Conservation (phyloP, 1,284 basidiomycete genomes). For the Veloporphyrellus conicus region DNA sequence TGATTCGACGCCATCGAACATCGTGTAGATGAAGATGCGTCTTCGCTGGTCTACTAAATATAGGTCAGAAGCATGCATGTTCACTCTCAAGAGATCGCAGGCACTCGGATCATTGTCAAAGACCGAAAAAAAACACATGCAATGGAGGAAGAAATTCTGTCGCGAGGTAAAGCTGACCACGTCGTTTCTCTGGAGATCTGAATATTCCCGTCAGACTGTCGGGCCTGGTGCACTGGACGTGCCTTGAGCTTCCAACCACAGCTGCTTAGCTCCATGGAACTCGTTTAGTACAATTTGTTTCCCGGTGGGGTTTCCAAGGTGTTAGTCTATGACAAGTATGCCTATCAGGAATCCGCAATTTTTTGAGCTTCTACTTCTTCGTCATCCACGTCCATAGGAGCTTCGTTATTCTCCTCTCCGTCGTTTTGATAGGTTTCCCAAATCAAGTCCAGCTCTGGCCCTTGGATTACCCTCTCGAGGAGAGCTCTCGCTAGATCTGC, state of each 20-base stretch:
- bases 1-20: neutral
- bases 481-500: constrained; percentile 66
- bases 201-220: constrained; percentile 17
- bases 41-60: constrained; percentile 46
- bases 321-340: constrained; percentile 3
- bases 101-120: constrained; percentile 31
- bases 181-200: constrained; percentile 1
- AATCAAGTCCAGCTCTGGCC: constrained; percentile 68
- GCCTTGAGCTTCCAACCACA: constrained; percentile 6
- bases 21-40: constrained; percentile 37
- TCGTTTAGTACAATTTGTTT: neutral
- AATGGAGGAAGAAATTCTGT: constrained; percentile 46
- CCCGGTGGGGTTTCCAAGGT: too few relatives aligned
- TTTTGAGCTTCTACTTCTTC: constrained; percentile 32
- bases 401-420: constrained; percentile 43
- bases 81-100: constrained; percentile 44
- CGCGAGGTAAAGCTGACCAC: constrained; percentile 30
- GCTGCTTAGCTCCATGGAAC: neutral
- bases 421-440: constrained; percentile 63
- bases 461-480: constrained; percentile 69
- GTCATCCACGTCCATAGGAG: constrained; percentile 48
- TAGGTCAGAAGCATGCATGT: constrained; percentile 52
- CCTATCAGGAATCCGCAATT: constrained; percentile 19
- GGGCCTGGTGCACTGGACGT: constrained; percentile 18
- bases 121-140: constrained; percentile 31